Percentiles rank a stretch among this genome's conserved stretches.
Conservation (phyloP, 1,139 yeast species). For the Diutina neorugosa region DNA sequence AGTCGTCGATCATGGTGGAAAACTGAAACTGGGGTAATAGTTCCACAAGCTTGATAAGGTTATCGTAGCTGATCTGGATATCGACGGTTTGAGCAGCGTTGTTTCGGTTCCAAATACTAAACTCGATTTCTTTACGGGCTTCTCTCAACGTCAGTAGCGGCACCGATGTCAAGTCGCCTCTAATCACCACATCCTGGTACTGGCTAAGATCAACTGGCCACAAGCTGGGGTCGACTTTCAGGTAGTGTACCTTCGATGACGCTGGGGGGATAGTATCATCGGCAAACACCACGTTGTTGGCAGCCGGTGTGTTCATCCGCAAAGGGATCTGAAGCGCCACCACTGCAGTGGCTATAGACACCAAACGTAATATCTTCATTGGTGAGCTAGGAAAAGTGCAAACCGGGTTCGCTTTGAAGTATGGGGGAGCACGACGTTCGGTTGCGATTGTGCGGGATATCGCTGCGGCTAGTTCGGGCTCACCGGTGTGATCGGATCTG, state of each 20-base stretch:
- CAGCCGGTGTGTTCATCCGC: background rate
- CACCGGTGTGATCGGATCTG: background rate
- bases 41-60: constrained; percentile 6
- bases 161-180: constrained; percentile 10
- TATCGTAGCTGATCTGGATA: constrained; percentile 18
- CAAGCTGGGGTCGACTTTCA: constrained; percentile 12
- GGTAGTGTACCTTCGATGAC: constrained; percentile 13
- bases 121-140: constrained; percentile 18
- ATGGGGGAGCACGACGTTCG: background rate
- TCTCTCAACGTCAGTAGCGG: constrained; percentile 15
- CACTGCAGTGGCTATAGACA: constrained; percentile 4
- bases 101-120: constrained; percentile 21
- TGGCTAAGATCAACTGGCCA: constrained; percentile 38
- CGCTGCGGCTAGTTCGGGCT: background rate
- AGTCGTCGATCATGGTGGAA: constrained; percentile 12
- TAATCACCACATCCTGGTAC: constrained; percentile 30
- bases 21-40: background rate
- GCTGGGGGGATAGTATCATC: background rate
- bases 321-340: constrained; percentile 9
- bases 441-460: background rate
- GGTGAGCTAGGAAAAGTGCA: background rate
- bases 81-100: constrained; percentile 18
- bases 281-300: background rate
- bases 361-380: constrained; percentile 2
- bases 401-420: background rate